Evolutionary conservation across 805 yeast species (phyloP).

Genomic region (Candida wancherniae): DNA sequence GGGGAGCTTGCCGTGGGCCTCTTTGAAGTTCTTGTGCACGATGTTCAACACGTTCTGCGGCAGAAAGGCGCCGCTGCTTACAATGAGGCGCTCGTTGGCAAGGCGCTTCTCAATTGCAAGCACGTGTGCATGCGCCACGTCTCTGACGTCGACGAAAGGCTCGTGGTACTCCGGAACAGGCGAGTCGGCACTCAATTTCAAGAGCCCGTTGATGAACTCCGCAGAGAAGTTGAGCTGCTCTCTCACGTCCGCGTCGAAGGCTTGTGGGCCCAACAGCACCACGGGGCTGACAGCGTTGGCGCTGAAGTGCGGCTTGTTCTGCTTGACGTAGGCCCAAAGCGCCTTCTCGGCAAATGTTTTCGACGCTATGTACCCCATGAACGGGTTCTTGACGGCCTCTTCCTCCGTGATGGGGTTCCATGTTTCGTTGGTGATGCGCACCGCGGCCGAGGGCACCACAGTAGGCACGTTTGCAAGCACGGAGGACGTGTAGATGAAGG

Average conservation of each 20-base stretch:
- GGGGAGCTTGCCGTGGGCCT: conserved; percentile 40
- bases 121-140: conserved; percentile 17
- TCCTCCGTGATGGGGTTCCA: conserved; percentile 18
- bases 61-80: conserved; percentile 19
- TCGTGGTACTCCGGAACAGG: conserved; percentile 20
- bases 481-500: conserved; percentile 48
- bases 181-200: conserved; percentile 21
- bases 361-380: conserved; percentile 46
- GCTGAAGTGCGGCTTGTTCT: conserved; percentile 28
- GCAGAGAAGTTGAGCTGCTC: conserved; percentile 28
- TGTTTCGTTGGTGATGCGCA: conserved; percentile 12
- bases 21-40: conserved; percentile 36
- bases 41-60: conserved; percentile 29
- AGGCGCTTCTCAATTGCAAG: conserved; percentile 14
- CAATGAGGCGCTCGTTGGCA: conserved; percentile 26
- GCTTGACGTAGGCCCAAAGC: conserved; percentile 24
- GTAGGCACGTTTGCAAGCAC: conserved; percentile 41
- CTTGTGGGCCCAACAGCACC: conserved; percentile 23
- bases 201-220: conserved; percentile 40
- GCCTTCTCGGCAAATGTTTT: conserved; percentile 51
- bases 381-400: conserved; percentile 28
- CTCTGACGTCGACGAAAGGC: conserved; percentile 42
- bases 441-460: too few relatives aligned
- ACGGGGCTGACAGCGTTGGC: conserved; percentile 26
- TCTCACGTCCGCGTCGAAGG: conserved; percentile 22